Conservation (phyloP, 2,329 filamentous ascomycete species). For the Colletotrichum euphorbiae region DNA sequence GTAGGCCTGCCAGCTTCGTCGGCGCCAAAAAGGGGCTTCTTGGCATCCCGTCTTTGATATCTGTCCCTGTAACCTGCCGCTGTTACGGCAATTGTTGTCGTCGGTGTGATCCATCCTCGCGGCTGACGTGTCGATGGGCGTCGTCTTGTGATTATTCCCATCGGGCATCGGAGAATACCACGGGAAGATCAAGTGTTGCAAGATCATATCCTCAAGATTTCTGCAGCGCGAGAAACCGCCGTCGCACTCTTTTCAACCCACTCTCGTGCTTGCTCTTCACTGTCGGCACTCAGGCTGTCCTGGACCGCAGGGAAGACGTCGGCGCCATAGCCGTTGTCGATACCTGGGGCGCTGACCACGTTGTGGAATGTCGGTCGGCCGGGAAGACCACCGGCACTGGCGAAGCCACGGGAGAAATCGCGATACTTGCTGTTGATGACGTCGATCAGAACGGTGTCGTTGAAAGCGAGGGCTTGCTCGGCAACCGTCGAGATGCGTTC, state of each 20-base stretch:
- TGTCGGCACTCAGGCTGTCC: constrained; percentile 25
- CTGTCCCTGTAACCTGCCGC: too few species aligned
- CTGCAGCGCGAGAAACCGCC: constrained; percentile 21
- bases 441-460: constrained; percentile 24
- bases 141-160: too few species aligned
- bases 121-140: too few species aligned
- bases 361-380: constrained; percentile 32
- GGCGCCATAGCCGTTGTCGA: constrained; percentile 31
- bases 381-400: constrained; percentile 23
- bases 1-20: too few species aligned
- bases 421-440: constrained; percentile 30
- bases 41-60: too few species aligned
- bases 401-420: constrained; percentile 35
- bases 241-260: constrained; percentile 29
- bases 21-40: too few species aligned
- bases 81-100: too few species aligned
- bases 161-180: too few species aligned
- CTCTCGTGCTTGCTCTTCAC: constrained; percentile 2
- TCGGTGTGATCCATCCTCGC: too few species aligned
- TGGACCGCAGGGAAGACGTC: constrained; percentile 32
- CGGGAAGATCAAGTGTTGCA: too few species aligned
- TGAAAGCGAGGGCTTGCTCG: constrained; percentile 23
- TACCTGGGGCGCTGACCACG: constrained; percentile 23
- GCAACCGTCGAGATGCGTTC: constrained; percentile 25
- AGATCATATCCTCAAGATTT: constrained; percentile 6